A percentile compares a stretch with the other conserved stretches of the same genome.
Evolutionary conservation across 306 rosid species (phyloP).

Genomic region (Luffa aegyptiaca): DNA sequence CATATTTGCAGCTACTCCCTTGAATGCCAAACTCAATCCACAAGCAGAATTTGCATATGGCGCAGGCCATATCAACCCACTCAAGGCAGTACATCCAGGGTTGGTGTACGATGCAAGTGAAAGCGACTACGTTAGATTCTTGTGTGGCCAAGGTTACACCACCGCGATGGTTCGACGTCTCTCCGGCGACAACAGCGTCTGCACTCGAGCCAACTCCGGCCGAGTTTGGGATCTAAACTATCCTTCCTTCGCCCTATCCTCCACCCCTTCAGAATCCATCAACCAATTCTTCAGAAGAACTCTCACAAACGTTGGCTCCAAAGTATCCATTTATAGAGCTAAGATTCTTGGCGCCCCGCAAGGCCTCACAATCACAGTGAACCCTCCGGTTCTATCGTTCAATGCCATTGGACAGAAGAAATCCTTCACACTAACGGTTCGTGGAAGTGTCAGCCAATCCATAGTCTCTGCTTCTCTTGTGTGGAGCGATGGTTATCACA

Average conservation of each 20-base stretch:
- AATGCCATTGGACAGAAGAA: background rate
- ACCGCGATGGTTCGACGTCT: conserved; percentile 5
- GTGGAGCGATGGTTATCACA: background rate
- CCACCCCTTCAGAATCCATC: background rate
- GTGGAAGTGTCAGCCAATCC: background rate
- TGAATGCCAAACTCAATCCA: conserved; percentile 18
- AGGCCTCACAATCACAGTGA: conserved; percentile 1
- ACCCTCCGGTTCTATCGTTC: background rate
- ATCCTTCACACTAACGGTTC: background rate
- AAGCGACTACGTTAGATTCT: conserved; percentile 22
- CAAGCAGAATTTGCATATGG: conserved; percentile 42
- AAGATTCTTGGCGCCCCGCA: background rate
- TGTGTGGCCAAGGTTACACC: conserved; percentile 25
- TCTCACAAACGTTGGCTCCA: conserved; percentile 24
- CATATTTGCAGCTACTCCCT: conserved; percentile 14
- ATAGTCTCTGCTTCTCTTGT: background rate
- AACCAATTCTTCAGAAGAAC: conserved; percentile 18
- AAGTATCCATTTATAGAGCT: background rate
- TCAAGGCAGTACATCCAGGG: conserved; percentile 21
- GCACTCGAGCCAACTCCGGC: background rate
- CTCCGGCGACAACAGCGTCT: conserved; percentile 14
- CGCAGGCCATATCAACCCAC: conserved; percentile 27
- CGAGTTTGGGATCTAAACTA: conserved; percentile 22
- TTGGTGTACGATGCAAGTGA: conserved; percentile 23
- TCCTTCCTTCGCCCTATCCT: conserved; percentile 28